These are phyloP conservation scores for Pestalotiopsis sp. DNA, from an alignment of 2,329 filamentous ascomycete species.

Conservation along the genomic window DNA sequence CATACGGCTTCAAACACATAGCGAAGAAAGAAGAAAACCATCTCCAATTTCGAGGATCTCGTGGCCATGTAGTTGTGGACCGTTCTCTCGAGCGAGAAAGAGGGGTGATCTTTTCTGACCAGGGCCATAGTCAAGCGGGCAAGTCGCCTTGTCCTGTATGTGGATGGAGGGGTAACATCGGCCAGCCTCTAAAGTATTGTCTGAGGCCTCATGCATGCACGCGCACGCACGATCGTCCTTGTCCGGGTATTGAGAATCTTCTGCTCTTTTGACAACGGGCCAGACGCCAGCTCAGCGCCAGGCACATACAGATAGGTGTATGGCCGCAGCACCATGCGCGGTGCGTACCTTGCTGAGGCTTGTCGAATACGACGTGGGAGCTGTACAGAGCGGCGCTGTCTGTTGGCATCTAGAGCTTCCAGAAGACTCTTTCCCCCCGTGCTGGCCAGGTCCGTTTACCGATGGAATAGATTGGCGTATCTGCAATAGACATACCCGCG, in stretches of 20 bases:
- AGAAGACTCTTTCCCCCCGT: background rate
- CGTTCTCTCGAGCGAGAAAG: background rate
- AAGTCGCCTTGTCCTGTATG: background rate
- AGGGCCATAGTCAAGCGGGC: background rate
- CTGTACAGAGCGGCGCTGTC: background rate
- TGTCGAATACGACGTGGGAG: background rate
- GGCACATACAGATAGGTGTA: background rate
- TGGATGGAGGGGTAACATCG: constrained; percentile 11
- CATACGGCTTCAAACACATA: background rate
- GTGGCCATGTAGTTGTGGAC: constrained; percentile 8
- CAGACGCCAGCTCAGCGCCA: background rate
- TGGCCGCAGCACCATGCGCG: background rate
- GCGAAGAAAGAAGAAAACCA: background rate
- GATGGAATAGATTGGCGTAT: background rate
- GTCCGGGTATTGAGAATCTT: background rate
- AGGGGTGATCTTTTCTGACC: background rate
- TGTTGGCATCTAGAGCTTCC: background rate
- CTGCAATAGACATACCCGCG: background rate
- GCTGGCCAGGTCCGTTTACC: background rate
- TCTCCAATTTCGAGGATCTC: constrained; percentile 8
- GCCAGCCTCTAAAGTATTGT: background rate
- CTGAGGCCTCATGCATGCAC: background rate
- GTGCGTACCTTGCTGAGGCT: background rate
- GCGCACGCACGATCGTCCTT: background rate
- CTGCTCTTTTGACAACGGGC: background rate